Conservation (phyloP, 2,329 filamentous ascomycete species). For the Bimuria novae-zelandiae region DNA sequence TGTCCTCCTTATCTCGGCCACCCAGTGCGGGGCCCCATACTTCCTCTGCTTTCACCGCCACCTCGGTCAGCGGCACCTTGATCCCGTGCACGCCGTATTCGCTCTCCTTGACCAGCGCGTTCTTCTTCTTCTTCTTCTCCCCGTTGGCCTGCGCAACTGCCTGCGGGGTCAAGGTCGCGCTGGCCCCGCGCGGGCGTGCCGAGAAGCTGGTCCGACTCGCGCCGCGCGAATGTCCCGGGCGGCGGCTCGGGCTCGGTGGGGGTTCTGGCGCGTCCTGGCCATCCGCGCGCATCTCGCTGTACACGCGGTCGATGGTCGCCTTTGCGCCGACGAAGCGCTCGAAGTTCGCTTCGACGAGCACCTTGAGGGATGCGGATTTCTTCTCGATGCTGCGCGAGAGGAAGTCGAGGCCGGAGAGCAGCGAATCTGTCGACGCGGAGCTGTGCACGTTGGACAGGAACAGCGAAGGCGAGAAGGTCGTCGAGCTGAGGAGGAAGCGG, state of each 20-base stretch:
- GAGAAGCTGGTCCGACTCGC: constrained; percentile 66
- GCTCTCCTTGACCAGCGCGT: constrained; percentile 88
- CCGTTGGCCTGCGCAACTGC: constrained; percentile 34
- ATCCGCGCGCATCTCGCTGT: constrained; percentile 87
- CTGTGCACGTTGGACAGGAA: constrained; percentile 94
- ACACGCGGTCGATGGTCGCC: constrained; percentile 97
- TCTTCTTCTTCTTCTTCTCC: constrained; percentile 87
- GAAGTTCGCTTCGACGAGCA: constrained; percentile 96
- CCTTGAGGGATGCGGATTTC: constrained; percentile 95
- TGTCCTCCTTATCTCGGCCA: constrained; percentile 87
- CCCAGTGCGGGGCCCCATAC: constrained; percentile 95
- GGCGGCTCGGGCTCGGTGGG: constrained; percentile 47
- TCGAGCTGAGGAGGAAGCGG: constrained; percentile 92
- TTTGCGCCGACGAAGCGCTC: constrained; percentile 97
- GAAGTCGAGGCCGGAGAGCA: constrained; percentile 81
- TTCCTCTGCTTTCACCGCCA: constrained; percentile 92
- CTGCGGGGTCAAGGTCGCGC: constrained; percentile 35
- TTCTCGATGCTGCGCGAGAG: constrained; percentile 93
- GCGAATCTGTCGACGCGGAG: constrained; percentile 77
- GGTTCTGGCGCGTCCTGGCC: constrained; percentile 56
- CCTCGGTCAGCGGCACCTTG: constrained; percentile 83
- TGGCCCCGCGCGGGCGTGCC: constrained; percentile 53
- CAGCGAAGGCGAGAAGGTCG: constrained; percentile 87
- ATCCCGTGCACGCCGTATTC: constrained; percentile 60
- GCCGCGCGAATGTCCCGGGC: constrained; percentile 65